These are phyloP conservation scores for Colletotrichum sojae DNA, from an alignment of 2,329 filamentous ascomycete genomes.

Conservation along the genomic window DNA sequence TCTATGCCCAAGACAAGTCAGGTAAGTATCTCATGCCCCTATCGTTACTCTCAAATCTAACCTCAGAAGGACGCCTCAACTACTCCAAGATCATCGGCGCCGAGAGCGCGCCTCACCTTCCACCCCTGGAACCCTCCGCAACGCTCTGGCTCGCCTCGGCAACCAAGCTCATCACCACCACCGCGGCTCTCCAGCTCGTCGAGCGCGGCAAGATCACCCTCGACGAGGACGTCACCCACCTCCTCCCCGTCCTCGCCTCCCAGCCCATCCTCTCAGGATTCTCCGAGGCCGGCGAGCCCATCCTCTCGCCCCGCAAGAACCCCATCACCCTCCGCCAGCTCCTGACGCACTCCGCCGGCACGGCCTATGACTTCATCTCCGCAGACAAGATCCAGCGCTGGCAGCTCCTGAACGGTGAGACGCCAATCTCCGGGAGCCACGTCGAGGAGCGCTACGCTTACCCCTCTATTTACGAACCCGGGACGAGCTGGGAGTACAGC, in stretches of 20 bases:
- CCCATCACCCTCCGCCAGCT: conserved; percentile 66
- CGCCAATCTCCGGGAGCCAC: conserved; percentile 49
- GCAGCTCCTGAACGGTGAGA: conserved; percentile 34
- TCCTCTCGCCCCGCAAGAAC: conserved; percentile 48
- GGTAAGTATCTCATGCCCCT: conserved; percentile 3
- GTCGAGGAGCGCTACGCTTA: conserved; percentile 59
- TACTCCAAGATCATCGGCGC: conserved; percentile 29
- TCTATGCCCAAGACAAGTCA: conserved; percentile 32
- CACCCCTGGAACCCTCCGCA: conserved; percentile 53
- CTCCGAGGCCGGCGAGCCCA: conserved; percentile 54
- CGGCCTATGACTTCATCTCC: conserved; percentile 59
- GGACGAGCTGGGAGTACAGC: conserved; percentile 65
- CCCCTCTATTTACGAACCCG: conserved; percentile 66
- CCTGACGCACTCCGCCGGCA: conserved; percentile 67
- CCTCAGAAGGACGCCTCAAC: conserved; percentile 10
- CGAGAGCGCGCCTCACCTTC: conserved; percentile 50
- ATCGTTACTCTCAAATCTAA: neutral
- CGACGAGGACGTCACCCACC: conserved; percentile 58
- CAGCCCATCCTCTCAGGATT: conserved; percentile 65
- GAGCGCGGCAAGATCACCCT: conserved; percentile 64
- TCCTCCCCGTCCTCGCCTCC: conserved; percentile 63
- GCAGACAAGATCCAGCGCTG: conserved; percentile 47
- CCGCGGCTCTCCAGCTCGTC: conserved; percentile 68
- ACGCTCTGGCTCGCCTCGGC: conserved; percentile 50
- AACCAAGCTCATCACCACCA: conserved; percentile 63